Percentiles rank a stretch among this genome's conserved stretches.
Evolutionary conservation across 495 filamentous ascomycete species (phyloP).

Genomic region (Penicillium atrosanguineum): DNA sequence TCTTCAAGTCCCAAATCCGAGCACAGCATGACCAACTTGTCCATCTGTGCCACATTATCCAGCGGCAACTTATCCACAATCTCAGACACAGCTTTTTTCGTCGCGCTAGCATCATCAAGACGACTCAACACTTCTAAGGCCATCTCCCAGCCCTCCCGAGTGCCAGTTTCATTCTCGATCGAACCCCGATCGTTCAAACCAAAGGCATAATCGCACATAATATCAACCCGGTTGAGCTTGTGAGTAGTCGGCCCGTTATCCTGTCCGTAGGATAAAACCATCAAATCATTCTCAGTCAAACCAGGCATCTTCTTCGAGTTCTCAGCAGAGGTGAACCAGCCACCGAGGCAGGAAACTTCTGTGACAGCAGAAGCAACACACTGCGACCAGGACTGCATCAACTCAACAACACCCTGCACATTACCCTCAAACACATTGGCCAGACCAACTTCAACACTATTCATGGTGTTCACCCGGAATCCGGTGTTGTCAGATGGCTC

Average conservation of each 20-base stretch:
- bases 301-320: constrained; percentile 29
- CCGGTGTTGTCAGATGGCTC: constrained; percentile 40
- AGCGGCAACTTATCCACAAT: constrained; percentile 64
- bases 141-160: constrained; percentile 79
- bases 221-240: constrained; percentile 58
- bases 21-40: constrained; percentile 71
- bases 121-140: constrained; percentile 73
- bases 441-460: constrained; percentile 71
- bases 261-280: constrained; percentile 58
- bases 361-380: constrained; percentile 71
- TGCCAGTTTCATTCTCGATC: constrained; percentile 35
- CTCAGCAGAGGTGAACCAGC: constrained; percentile 59
- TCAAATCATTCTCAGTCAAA: constrained; percentile 58
- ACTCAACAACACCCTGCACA: constrained; percentile 65
- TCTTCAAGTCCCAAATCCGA: constrained; percentile 65
- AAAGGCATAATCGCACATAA: constrained; percentile 69
- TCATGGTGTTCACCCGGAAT: constrained; percentile 69
- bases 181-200: constrained; percentile 45
- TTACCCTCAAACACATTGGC: constrained; percentile 78
- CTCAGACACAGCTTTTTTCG: constrained; percentile 63
- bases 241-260: constrained; percentile 15
- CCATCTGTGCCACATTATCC: constrained; percentile 62
- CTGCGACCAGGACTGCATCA: constrained; percentile 75
- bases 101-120: constrained; percentile 61
- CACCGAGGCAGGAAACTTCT: constrained; percentile 70